phyloP scores from a whole-genome alignment of 2,329 filamentous ascomycete genomes.

The Paracamarosporium sp. region DNA sequence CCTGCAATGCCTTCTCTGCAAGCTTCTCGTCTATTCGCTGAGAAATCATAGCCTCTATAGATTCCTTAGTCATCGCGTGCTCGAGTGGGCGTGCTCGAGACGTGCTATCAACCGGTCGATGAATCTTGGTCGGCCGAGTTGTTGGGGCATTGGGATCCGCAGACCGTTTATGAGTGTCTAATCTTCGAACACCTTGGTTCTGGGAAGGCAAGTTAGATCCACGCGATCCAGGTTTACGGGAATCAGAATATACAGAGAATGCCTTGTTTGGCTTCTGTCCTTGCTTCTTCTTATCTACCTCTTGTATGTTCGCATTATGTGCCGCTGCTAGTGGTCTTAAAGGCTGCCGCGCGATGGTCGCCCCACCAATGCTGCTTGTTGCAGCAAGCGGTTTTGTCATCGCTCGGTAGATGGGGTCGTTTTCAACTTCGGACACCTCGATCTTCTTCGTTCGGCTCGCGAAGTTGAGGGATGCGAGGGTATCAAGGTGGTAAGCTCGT shows the following conservation, averaged over 20 bases:
- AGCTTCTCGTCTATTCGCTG: slow-evolving; percentile 90
- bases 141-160: slow-evolving; percentile 47
- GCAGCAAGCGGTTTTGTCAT: slow-evolving; percentile 47
- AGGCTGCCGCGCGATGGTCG: slow-evolving; percentile 70
- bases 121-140: slow-evolving; percentile 49
- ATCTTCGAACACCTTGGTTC: slow-evolving; percentile 41
- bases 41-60: slow-evolving; percentile 90
- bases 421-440: slow-evolving; percentile 93
- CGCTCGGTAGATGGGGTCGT: slow-evolving; percentile 79
- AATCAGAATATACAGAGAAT: slow-evolving; percentile 86
- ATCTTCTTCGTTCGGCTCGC: slow-evolving; percentile 96
- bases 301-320: slow-evolving; percentile 73
- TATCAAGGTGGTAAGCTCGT: slow-evolving; percentile 92
- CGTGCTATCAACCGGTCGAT: slow-evolving; percentile 44
- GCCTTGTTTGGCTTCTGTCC: slow-evolving; percentile 77
- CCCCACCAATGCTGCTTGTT: slow-evolving; percentile 41
- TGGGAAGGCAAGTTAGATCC: slow-evolving; percentile 37
- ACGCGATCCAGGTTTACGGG: slow-evolving; percentile 36
- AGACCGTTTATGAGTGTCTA: slow-evolving; percentile 53
- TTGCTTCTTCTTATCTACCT: slow-evolving; percentile 58
- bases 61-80: slow-evolving; percentile 61
- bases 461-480: slow-evolving; percentile 90
- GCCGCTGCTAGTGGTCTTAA: slow-evolving; percentile 77
- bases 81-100: slow-evolving; percentile 34
- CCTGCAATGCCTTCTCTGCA: slow-evolving; percentile 72